Base-by-base conservation (phyloP, 495 filamentous ascomycete species). In the Haplographium delicatum region DNA sequence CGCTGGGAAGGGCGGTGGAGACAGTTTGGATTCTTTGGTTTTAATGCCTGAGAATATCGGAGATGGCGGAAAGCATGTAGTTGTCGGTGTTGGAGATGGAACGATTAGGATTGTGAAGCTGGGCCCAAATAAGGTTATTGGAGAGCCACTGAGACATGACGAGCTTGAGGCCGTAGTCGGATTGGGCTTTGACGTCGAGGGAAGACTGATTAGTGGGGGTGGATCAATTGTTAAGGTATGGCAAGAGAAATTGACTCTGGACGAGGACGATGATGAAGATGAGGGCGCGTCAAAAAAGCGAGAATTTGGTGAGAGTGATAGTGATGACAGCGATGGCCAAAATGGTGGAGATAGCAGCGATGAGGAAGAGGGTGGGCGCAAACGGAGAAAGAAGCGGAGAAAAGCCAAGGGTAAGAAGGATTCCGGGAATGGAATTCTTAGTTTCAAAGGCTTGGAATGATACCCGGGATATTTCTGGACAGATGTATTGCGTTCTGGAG, bases 191-290 rank as follows among this genome's bases (percentile, higher is more conserved):
- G 89, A 95, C 65, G 84, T 84, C 39, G 80, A 82, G 39, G 85
- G 89, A 44, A 76, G 89, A 42, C 79, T 96, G 78, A 85, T 95
- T 44, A 90, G 82, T 63, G 90, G 88, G 30, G 90, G 90, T 44
- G 90, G 90, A 2, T 75, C 76, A 58, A 73, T 81, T 0, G 75
- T 96, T 55, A 95, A 95, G 69, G 82, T 96, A 8, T 96, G 90
- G 90, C 72, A 82, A 56, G 80, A 85, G 59, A 67, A 65, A 13
- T 52, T 63, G 37, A 70, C 69, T 25, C 67, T 66, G 16, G 63
- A 54, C 7, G 65, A 62, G 9, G 67, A 65, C 1, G 63, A 65
- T 19, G 62, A 68, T 9, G 69, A 62, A 4, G 69, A 58, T 11
- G 53, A 59, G 28, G 49, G 56, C 5, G 60, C 54, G 47, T 64